A percentile compares a stretch with the other conserved stretches of the same genome.
Conservation (phyloP, 768 basidiomycete species). For the Saitozyma sp. region DNA sequence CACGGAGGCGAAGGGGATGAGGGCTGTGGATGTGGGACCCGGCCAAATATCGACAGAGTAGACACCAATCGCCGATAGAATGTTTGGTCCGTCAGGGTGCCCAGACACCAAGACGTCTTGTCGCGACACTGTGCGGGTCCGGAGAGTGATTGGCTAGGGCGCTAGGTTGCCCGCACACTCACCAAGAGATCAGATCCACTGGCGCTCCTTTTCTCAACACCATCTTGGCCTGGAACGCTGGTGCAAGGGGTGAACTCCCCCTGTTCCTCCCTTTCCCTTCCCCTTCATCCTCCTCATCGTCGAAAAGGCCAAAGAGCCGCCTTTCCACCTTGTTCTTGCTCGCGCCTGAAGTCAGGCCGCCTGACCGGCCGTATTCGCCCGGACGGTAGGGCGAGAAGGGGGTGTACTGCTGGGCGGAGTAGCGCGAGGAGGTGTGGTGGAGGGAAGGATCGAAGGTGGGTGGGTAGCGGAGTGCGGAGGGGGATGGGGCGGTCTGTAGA, state of each 20-base stretch:
- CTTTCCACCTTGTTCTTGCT: slow-evolving; percentile 30
- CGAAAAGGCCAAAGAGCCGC: slow-evolving; percentile 15
- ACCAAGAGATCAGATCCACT: slow-evolving; percentile 46
- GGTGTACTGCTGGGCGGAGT: slow-evolving; percentile 25
- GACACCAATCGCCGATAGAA: no score
- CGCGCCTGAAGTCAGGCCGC: slow-evolving; percentile 29
- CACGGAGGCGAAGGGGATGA: neutral
- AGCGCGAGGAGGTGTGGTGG: slow-evolving; percentile 29
- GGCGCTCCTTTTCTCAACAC: slow-evolving; percentile 40
- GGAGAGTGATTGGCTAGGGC: neutral
- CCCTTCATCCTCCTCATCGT: slow-evolving; percentile 14
- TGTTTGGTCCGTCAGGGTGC: no score
- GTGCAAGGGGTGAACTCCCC: slow-evolving; percentile 32
- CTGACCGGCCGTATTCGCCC: slow-evolving; percentile 39
- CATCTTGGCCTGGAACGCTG: slow-evolving; percentile 45
- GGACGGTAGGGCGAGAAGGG: slow-evolving; percentile 42
- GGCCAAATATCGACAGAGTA: no score
- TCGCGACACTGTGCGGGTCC: neutral
- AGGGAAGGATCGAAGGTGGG: slow-evolving; percentile 25
- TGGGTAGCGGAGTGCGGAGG: slow-evolving; percentile 19
- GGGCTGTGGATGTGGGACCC: no score
- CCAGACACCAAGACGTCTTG: no score
- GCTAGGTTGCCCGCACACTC: slow-evolving; percentile 3
- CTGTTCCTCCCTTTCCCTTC: slow-evolving; percentile 12
- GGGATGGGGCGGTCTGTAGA: slow-evolving; percentile 10